Evolutionary conservation across 2,329 filamentous ascomycete species (phyloP).

Genomic region (Kalaharituber pfeilii): DNA sequence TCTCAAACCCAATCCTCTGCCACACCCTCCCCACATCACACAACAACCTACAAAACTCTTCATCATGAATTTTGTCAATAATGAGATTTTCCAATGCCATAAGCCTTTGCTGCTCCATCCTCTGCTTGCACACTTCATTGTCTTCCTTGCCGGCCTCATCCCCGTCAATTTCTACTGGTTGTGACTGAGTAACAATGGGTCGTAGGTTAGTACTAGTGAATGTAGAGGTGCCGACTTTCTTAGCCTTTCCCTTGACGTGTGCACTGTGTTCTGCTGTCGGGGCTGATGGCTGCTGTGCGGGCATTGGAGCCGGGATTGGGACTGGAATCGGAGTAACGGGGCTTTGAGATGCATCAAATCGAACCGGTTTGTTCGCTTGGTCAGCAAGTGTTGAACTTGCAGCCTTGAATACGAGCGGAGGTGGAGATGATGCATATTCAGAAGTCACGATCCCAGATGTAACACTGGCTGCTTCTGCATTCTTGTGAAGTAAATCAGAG

Average conservation of each 20-base stretch:
- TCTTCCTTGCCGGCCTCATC: slow-evolving; percentile 19
- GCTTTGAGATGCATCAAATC: not conserved
- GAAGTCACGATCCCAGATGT: too few relatives aligned
- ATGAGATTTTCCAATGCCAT: slow-evolving; percentile 35
- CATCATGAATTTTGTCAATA: slow-evolving; percentile 33
- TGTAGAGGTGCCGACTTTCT: slow-evolving; percentile 14
- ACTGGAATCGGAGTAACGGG: not conserved
- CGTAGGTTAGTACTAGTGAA: slow-evolving; percentile 16
- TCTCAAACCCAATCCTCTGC: slow-evolving; percentile 33
- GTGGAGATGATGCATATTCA: too few relatives aligned
- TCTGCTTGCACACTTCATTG: slow-evolving; percentile 19
- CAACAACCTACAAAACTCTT: slow-evolving; percentile 35
- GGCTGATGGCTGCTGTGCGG: too few relatives aligned
- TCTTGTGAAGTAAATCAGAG: too few relatives aligned
- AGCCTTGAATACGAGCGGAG: not conserved
- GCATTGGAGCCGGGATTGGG: too few relatives aligned
- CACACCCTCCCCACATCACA: slow-evolving; percentile 35
- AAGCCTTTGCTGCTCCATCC: slow-evolving; percentile 29
- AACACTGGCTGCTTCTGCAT: too few relatives aligned
- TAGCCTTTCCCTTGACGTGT: not conserved
- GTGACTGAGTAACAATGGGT: slow-evolving; percentile 19
- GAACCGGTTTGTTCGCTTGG: not conserved
- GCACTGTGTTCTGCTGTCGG: not conserved
- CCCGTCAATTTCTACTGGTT: slow-evolving; percentile 17
- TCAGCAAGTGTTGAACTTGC: not conserved